Evolutionary conservation across 148 eudicot species (phyloP), one percentile per base, ranked within the genome.

Genomic region (Chenopodium berlandieri): DNA sequence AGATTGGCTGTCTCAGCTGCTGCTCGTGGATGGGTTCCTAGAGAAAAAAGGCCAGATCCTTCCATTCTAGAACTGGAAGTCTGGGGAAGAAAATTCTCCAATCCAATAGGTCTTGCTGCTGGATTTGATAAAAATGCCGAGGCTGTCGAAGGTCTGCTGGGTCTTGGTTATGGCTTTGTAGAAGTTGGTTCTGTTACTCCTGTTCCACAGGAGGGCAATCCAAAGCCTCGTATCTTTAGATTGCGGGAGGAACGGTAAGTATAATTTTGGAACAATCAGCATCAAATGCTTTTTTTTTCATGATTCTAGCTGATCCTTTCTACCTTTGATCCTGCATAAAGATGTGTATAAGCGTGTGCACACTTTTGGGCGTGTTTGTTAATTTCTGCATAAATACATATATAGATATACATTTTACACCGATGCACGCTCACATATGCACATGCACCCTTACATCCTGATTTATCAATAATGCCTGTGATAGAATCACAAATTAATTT

Each of bases 51-150:
- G 84, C 92, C 93, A n/a, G 99, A 96, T 84, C 92, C 93, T 50
- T 71, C 89, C 31, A 89, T 92, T 84, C 85, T 96, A 75, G 95
- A 89, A 22, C 89, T 94, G 48, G 92, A 96, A 87, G 91, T 96
- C 30, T 96, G 99, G 99, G 99, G 98, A 80, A 92, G 96, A 86
- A 94, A 92, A 83, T 96, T 96, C 83, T 92, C 97, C 50, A 96
- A 96, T 84, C 99, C 99, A 71, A 68, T 96, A 47, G 99, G 99
- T 79, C 95, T 96, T 81, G 89, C 99, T 87, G 99, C 99, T 79
- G 99, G 99, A 69, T 96, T 96, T 86, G 99, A 96, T 88, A 96
- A 96, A 90, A 96, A 96, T 90, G 98, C 99, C 0, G 98, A 96
- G 90, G 99, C 99, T 86, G 95, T 96, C 86, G 99, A 96, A 79